Evolutionary conservation across 1,139 yeast species (phyloP), one percentile per base, ranked within the genome.

Genomic region (Nakaseomyces sp.): DNA sequence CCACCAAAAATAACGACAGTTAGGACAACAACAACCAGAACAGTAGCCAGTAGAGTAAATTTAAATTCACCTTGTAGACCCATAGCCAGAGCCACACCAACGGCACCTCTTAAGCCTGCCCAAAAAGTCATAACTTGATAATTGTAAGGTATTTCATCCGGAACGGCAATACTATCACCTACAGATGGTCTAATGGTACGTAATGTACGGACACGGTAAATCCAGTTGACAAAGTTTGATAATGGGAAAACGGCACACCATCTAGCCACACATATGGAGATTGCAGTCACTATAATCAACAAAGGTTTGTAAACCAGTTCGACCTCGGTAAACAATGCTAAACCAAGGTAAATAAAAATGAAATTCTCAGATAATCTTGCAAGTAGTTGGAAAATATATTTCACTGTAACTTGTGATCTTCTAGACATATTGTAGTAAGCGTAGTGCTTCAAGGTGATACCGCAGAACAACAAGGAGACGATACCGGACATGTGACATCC

Each of bases 401-500:
- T 91, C 33, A 95, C 84, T 13, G 98, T 96, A 49, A 93, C 84
- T 68, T 93, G 98, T 0, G 98, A 87, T 58, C 97, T 74, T 65
- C 97, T 75, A 3, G 96, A 87, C 99, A 93, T 93, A 67, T 89
- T 93, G 66, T 76, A 91, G 66, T 88, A 89, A 15, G 98, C 98
- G 61, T 93, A 93, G 65, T 93, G 98, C 64, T 91, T 91, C 60
- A 93, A 70, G 3, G 98, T 91, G 50, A 93, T 89, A 44, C 98
- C 98, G 63, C 97, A 91, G 67, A 93, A 93, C 51, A 93, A 69
- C 51, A 93, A 71, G 1, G 96, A 87, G 6, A 93, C 99, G 55
- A 91, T 93, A 41, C 99, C 99, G 5, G 96, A 88, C 98, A 91
- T 91, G 63, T 93, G 98, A 54, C 98, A 93, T 37, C 98, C 99